Percentiles rank a stretch among this genome's conserved stretches.
phyloP scores from a whole-genome alignment of 129 eudicot genomes.

The Erigeron canadensis region DNA sequence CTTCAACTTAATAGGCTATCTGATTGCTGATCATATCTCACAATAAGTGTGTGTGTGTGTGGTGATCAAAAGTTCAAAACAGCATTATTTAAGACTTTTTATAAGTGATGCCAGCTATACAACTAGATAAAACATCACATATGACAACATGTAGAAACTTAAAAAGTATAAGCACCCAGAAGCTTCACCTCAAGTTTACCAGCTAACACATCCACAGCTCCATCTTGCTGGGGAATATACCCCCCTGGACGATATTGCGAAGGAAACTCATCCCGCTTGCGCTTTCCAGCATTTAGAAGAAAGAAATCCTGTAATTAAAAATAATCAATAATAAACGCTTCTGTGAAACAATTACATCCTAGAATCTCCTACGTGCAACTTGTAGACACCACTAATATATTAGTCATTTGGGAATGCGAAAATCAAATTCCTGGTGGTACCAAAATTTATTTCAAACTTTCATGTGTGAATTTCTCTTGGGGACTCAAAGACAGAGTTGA shows the following conservation, averaged over 20 bases:
- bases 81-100: too few relatives aligned
- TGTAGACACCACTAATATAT: constrained; percentile 11
- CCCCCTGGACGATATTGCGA: constrained; percentile 60
- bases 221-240: constrained; percentile 88
- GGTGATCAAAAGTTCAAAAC: too few relatives aligned
- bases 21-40: too few relatives aligned
- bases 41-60: too few relatives aligned
- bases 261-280: constrained; percentile 73
- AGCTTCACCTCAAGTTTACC: constrained; percentile 33
- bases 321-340: constrained; percentile 18
- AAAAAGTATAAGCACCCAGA: constrained; percentile 1
- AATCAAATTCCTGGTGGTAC: background rate
- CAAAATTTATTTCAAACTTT: background rate
- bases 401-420: background rate
- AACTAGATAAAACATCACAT: background rate
- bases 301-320: constrained; percentile 36
- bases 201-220: constrained; percentile 52
- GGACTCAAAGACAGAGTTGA: background rate
- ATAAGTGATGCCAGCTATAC: background rate
- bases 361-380: background rate
- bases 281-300: constrained; percentile 50
- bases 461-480: background rate
- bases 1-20: too few relatives aligned
- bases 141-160: constrained; percentile 5
- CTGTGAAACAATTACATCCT: background rate